Base-by-base conservation (phyloP, 495 filamentous ascomycete species). In the Aspergillus wentii region DNA sequence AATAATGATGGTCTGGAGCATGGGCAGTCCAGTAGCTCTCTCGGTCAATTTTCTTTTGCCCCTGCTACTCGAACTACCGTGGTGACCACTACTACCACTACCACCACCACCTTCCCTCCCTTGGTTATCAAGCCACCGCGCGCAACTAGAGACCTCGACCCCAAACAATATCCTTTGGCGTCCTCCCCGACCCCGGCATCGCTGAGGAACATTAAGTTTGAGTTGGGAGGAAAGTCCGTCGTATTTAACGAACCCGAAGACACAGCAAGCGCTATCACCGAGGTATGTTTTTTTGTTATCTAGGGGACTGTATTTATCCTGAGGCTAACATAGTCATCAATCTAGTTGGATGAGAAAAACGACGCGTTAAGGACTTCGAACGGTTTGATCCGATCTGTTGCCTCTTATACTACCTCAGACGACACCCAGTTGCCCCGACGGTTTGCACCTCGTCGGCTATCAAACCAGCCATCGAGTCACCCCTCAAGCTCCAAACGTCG, bases 41-140 rank as follows among this genome's bases (percentile, higher is more conserved):
- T 85, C 38, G 83, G 74, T 8, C 78, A 83, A 49, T 75, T 88
- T 38, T 82, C 80, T 10, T 83, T 80, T 54, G 81, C 77, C 38
- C 83, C 83, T 18, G 76, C 83, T 11, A 87, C 83, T 16, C 74
- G 80, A 52, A 85, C 82, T 15, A 86, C 83, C 2, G 78, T 86
- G 7, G 81, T 96, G 43, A 97, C 90, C 4, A 96, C 92, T 0
- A 97, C 91, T 0, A 97, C 90, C 0, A 95, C 88, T 1, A 96
- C 91, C 1, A 95, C 92, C 15, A 83, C 87, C 22, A 80, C 79
- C 4, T 91, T 92, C 42, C 90, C 92, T 10, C 91, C 89, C 13
- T 62, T 97, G 9, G 59, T 85, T 33, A 76, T 96, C 48, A 80
- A 78, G 40, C 79, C 85, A 30, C 85, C 90, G 17, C 78, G 80